Evolutionary conservation across 2,329 filamentous ascomycete genomes (phyloP).

Genomic region (Kalaharituber pfeilii): DNA sequence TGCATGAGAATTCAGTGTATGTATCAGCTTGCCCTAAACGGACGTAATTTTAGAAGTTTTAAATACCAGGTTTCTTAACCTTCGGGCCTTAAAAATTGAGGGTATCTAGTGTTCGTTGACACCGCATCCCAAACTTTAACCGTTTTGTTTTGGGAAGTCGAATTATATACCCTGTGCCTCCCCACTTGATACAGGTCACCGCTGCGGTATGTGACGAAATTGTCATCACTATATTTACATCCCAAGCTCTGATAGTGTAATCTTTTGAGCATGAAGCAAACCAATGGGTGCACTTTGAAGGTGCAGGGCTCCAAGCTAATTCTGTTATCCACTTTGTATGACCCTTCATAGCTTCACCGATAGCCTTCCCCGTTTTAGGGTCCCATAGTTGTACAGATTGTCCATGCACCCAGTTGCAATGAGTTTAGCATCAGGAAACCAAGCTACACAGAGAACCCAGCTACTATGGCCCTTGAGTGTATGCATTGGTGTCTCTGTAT

Average conservation of each 20-base stretch:
- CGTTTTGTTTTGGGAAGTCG: constrained; percentile 75
- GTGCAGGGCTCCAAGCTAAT: constrained; percentile 85
- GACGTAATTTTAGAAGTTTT: not conserved
- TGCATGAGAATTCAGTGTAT: constrained; percentile 64
- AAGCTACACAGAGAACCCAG: constrained; percentile 78
- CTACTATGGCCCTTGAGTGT: constrained; percentile 75
- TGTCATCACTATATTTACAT: constrained; percentile 65
- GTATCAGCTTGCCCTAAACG: constrained; percentile 58
- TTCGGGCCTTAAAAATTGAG: not conserved
- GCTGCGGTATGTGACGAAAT: constrained; percentile 76
- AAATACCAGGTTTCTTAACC: not conserved
- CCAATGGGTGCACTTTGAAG: constrained; percentile 51
- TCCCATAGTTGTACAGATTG: constrained; percentile 80
- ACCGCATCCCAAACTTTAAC: constrained; percentile 78
- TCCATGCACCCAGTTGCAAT: constrained; percentile 89
- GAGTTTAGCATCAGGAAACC: constrained; percentile 64
- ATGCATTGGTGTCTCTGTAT: constrained; percentile 74
- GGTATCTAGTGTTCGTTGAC: too few relatives aligned
- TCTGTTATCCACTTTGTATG: constrained; percentile 81
- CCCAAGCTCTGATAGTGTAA: constrained; percentile 72
- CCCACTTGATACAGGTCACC: constrained; percentile 86
- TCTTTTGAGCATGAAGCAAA: constrained; percentile 84
- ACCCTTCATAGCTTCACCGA: constrained; percentile 58
- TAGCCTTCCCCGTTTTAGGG: constrained; percentile 56
- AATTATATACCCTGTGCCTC: constrained; percentile 69